Evolutionary conservation across 371 early-diverging fungal genomes (phyloP).

Genomic region (Mortierella sp.): DNA sequence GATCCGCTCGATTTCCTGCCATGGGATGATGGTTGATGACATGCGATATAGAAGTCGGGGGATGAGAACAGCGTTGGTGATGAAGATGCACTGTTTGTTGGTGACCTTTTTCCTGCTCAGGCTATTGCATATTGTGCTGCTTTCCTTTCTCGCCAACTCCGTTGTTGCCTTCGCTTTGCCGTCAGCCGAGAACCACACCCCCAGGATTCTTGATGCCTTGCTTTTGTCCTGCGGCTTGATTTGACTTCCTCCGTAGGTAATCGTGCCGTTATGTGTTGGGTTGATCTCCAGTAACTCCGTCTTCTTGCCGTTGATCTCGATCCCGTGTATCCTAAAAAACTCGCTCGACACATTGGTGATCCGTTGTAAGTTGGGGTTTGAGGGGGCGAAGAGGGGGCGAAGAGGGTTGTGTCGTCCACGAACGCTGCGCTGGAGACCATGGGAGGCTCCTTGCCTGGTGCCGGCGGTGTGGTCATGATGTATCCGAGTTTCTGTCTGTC

Average conservation of each 20-base stretch:
- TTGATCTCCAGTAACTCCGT: not conserved
- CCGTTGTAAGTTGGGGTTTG: not conserved
- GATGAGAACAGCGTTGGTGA: slow-evolving; percentile 29
- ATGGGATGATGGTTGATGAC: not conserved
- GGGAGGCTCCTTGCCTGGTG: not conserved
- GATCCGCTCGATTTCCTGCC: not conserved
- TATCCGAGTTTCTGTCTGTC: slow-evolving; percentile 14
- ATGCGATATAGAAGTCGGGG: slow-evolving; percentile 22
- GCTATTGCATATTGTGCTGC: not conserved
- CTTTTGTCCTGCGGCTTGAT: too few species aligned
- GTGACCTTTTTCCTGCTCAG: slow-evolving; percentile 17
- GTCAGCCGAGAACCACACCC: slow-evolving; percentile 27
- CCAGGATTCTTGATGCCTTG: slow-evolving; percentile 10
- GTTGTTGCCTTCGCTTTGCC: not conserved
- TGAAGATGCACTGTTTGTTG: slow-evolving; percentile 30
- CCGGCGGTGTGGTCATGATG: not conserved
- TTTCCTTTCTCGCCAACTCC: not conserved
- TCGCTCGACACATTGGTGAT: not conserved
- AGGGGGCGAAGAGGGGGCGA: not conserved
- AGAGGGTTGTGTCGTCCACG: slow-evolving; percentile 40
- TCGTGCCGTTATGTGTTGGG: not conserved
- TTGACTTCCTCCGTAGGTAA: too few species aligned
- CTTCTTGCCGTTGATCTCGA: slow-evolving; percentile 24
- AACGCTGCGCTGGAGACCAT: slow-evolving; percentile 14
- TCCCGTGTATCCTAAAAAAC: slow-evolving; percentile 3